Evolutionary conservation across 495 filamentous ascomycete genomes (phyloP).

Genomic region (Aspergillus ellipticus): DNA sequence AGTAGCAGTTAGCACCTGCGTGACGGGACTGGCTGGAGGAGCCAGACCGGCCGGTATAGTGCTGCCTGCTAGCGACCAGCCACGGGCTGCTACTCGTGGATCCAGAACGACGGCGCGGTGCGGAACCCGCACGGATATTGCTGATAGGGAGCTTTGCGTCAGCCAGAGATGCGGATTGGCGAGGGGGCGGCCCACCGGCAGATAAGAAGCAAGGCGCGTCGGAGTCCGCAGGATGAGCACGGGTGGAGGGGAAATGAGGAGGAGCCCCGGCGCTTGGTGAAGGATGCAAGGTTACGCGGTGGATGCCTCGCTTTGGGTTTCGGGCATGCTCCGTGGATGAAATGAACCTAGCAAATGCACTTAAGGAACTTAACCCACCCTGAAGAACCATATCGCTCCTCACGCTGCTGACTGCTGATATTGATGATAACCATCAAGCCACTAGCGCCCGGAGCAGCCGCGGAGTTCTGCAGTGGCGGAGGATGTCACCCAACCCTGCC

Average conservation of each 20-base stretch:
- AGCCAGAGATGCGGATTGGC: background rate
- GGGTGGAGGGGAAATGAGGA: background rate
- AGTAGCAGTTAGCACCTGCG: background rate
- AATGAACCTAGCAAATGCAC: too few relatives aligned
- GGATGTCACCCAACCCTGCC: background rate
- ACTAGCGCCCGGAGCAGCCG: background rate
- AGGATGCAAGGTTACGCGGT: background rate
- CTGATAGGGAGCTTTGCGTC: slow-evolving; percentile 1
- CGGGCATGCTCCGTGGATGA: too few relatives aligned
- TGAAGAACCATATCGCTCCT: background rate
- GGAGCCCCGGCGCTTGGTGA: background rate
- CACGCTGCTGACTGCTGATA: too few relatives aligned
- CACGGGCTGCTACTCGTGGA: background rate
- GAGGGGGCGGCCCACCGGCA: background rate
- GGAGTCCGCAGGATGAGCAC: background rate
- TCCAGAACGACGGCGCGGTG: background rate
- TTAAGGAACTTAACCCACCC: background rate
- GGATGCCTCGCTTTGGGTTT: background rate
- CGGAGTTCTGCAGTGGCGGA: background rate
- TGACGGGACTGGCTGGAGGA: background rate
- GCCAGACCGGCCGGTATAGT: background rate
- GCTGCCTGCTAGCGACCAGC: background rate
- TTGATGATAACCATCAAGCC: background rate
- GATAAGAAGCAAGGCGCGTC: slow-evolving; percentile 6
- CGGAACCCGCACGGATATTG: background rate